phyloP scores from a whole-genome alignment of 1,139 yeast genomes.

The Geotrichum candidum region DNA sequence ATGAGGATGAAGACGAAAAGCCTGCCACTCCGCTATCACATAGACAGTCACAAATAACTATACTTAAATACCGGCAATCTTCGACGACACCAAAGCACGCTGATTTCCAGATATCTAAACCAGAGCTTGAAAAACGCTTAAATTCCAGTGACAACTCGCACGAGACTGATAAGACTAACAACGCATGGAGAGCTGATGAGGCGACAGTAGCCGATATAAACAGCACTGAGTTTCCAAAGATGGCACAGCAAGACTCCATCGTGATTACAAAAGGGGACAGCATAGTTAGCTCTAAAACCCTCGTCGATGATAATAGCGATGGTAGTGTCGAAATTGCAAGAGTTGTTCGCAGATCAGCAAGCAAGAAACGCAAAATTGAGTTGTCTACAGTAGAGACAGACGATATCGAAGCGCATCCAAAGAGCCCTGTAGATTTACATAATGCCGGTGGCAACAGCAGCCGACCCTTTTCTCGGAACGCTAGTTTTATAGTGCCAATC shows the following conservation, averaged over 20 bases:
- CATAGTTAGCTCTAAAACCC: background rate
- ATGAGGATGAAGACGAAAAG: background rate
- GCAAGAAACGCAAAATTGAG: background rate
- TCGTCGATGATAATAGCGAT: background rate
- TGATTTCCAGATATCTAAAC: background rate
- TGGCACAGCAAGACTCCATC: background rate
- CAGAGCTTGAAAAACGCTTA: background rate
- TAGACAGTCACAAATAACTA: background rate
- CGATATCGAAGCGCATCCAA: background rate
- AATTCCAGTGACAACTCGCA: background rate
- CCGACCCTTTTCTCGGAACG: background rate
- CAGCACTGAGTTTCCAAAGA: background rate
- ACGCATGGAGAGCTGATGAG: background rate
- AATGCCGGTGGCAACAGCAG: background rate
- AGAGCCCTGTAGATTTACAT: background rate
- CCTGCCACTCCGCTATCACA: background rate
- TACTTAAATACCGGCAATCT: background rate
- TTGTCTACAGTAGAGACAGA: background rate
- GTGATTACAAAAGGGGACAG: background rate
- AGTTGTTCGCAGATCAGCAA: background rate
- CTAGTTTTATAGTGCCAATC: background rate
- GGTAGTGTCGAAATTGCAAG: background rate
- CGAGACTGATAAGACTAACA: background rate
- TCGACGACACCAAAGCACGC: background rate
- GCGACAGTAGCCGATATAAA: background rate